These are phyloP conservation scores for Rhynchosporium graminicola DNA, from an alignment of 2,329 filamentous ascomycete species.

Conservation along the genomic window DNA sequence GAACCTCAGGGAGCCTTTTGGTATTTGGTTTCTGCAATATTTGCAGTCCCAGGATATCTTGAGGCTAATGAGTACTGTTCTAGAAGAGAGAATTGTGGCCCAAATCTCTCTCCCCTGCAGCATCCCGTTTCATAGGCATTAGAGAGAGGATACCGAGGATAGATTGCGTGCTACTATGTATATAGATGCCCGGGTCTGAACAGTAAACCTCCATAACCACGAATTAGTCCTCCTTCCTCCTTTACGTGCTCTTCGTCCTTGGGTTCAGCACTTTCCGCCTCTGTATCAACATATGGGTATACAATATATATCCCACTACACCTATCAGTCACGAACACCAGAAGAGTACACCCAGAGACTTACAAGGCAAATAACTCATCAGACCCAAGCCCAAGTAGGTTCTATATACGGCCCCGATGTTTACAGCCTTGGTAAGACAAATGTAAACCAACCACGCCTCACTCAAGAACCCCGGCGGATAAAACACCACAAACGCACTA, in stretches of 20 bases:
- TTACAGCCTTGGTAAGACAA: slow-evolving; percentile 1
- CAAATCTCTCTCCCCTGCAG: no score
- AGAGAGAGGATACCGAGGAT: no score
- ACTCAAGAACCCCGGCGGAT: slow-evolving; percentile 3
- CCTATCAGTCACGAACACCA: background rate
- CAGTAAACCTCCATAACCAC: no score
- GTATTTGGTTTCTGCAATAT: no score
- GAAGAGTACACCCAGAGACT: background rate
- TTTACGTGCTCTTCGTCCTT: background rate
- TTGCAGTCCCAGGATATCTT: no score
- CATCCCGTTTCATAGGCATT: no score
- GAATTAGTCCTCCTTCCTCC: background rate
- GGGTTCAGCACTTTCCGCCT: background rate
- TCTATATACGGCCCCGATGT: background rate
- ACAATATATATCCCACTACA: slow-evolving; percentile 1
- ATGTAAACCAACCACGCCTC: slow-evolving; percentile 10
- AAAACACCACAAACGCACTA: slow-evolving; percentile 11
- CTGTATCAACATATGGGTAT: slow-evolving; percentile 7
- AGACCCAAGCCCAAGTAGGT: background rate
- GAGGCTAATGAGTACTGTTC: no score
- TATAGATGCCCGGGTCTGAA: no score
- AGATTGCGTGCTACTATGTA: no score
- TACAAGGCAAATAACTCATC: slow-evolving; percentile 6
- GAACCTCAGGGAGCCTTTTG: no score
- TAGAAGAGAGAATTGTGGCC: no score